Base-by-base conservation (phyloP, 2,329 filamentous ascomycete genomes). In the Pyricularia grisea region DNA sequence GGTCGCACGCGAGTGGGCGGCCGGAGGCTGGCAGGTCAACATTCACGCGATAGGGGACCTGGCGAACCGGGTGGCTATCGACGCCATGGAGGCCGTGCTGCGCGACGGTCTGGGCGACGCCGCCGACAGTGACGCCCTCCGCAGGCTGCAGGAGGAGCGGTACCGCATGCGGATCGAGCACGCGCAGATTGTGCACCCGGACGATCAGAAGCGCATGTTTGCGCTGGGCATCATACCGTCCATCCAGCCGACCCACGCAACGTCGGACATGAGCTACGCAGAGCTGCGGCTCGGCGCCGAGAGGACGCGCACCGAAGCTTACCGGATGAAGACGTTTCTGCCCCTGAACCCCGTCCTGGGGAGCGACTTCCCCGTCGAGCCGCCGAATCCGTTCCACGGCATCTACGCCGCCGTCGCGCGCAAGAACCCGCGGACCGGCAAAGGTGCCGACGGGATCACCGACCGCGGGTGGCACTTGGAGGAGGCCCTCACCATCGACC, bases 11-110 rank as follows among this genome's bases (percentile, higher is more conserved):
- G 76, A 84, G 31, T 92, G 89, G 89, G 84, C 88, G 20, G 77
- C 77, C 2, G 82, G 81, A 50, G 87, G 87, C 14, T 91, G 84
- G 73, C 89, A 92, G 74, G 88, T 92, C 69, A 90, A 90, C 74
- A 89, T 92, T 70, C 90, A 92, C 76, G 89, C 89, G 66, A 92
- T 92, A 70, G 90, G 90, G 10, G 90, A 92, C 76, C 81, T 86
- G 4, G 90, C 90, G 20, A 91, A 90, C 74, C 84, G 88, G 30
- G 80, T 87, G 36, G 87, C 88, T 69, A 78, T 92, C 64, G 84
- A 90, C 72, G 88, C 89, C 10, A 84, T 91, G 67, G 82, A 86
- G 65, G 79, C 81, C 7, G 85, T 87, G 11, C 81, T 91, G 4
- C 76, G 79, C n/a, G 74, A 80, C 25, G 74, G 85, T 23, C 20